Evolutionary conservation across 768 basidiomycete species (phyloP), one percentile per base, ranked within the genome.

Genomic region (Piloderma croceum): DNA sequence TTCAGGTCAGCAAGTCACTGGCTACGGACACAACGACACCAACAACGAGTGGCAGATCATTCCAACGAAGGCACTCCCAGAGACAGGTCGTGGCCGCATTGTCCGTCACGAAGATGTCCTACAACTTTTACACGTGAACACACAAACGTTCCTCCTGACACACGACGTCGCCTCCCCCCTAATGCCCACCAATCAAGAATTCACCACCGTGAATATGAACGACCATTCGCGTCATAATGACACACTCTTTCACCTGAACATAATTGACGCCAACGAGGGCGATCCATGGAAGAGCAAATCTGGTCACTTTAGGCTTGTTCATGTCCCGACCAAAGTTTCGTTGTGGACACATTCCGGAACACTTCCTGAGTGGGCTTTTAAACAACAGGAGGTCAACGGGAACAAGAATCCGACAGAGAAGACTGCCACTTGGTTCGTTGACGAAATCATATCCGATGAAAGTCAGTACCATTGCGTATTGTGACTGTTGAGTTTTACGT

Each of bases 101-200:
- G 90, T 97, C 31, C 85, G 89, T 34, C 83, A 97, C 46, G 75
- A 86, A 44, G 96, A 98, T 59, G 63, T 89, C 39, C 72, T 98
- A 48, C 92, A 90, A 53, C 75, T 98, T 15, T 70, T 91, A 18
- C 96, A 99, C 54, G 75, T 90, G 56, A 78, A 77, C 59, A 94
- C 93, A 7, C 70, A 93, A 46, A 78, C 81, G 1, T 63, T 81
- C 42, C 80, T 99, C 34, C 65, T 99, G 32, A 96, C 93, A 3
- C 96, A 99, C 53, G 96, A 99, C 59, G 96, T 99, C 43, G 96
- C 96, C 0, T 96, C 90, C 1, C 89, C 96, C 4, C 76, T 92
- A 36, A 93, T 90, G 84, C 83, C 96, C 12, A 99, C 96, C 35
- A 98, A 98, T 60, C 92, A 97, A 58, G 96, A 99, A 61, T 92